Conservation (phyloP, 1,284 basidiomycete species). For the Sanghuangporus baumii region DNA sequence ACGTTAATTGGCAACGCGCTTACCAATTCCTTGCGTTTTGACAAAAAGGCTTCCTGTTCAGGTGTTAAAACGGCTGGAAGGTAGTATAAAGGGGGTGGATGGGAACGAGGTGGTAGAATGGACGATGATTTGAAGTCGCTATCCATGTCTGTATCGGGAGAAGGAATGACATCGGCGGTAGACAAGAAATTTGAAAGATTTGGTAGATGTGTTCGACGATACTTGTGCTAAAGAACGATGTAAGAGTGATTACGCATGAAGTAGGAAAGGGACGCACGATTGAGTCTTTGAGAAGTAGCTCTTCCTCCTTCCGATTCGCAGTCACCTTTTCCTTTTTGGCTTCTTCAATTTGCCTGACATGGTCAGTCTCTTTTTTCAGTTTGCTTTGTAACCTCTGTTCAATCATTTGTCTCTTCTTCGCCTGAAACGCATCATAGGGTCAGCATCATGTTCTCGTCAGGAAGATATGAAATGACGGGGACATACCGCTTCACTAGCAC, state of each 20-base stretch:
- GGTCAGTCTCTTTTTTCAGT: slow-evolving; percentile 74
- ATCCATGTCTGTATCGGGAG: slow-evolving; percentile 10
- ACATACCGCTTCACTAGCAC: slow-evolving; percentile 71
- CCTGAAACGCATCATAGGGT: slow-evolving; percentile 35
- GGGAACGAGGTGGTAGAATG: slow-evolving; percentile 42
- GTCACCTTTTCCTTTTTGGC: slow-evolving; percentile 71
- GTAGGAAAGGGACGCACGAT: slow-evolving; percentile 44
- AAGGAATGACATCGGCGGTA: slow-evolving; percentile 63
- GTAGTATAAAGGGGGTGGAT: slow-evolving; percentile 73
- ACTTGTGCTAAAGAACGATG: slow-evolving; percentile 48
- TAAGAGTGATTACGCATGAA: background rate
- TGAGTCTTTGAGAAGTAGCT: slow-evolving; percentile 70
- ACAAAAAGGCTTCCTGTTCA: slow-evolving; percentile 64
- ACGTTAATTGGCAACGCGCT: no score
- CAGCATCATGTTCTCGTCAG: background rate
- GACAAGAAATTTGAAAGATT: slow-evolving; percentile 69
- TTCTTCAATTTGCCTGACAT: slow-evolving; percentile 75
- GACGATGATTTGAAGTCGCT: slow-evolving; percentile 12
- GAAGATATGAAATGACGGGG: background rate
- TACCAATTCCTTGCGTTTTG: slow-evolving; percentile 53
- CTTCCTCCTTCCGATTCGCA: slow-evolving; percentile 74
- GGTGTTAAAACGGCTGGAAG: slow-evolving; percentile 63
- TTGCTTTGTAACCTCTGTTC: slow-evolving; percentile 77
- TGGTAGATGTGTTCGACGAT: slow-evolving; percentile 60
- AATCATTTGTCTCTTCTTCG: slow-evolving; percentile 72